Base-by-base conservation (phyloP, 768 basidiomycete genomes). In the Kwoniella shandongensis region DNA sequence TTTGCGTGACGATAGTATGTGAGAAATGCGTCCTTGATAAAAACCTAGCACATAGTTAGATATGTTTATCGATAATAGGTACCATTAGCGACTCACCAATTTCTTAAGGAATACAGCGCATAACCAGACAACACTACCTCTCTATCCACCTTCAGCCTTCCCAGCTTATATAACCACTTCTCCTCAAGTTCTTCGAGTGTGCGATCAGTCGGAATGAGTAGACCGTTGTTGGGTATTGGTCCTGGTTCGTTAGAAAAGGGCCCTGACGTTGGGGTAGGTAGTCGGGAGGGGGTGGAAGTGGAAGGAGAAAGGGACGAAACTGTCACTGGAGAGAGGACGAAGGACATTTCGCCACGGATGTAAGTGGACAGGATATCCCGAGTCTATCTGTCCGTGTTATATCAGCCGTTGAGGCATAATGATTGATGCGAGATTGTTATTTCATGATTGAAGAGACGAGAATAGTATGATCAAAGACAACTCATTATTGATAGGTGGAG, bases 1-100 rank as follows among this genome's bases (percentile, higher is more conserved):
- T 73, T 27, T 70, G 63, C n/a, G 68, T 70, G 18, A 70, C 69
- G 39, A 73, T 70, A 36, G 62, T 70, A 13, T 68, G 68, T 11
- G 63, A 67, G 63, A 65, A 72, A 40, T 72, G 70, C 5, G 65
- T 66, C 8, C 70, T 49, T 3, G 70, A 72, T 1, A 72, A 47
- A 44, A 61, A 66, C 69, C 69, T 71, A 36, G 18, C 29, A 4
- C 6, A 10, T 22, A 0, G 42, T 36, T 27, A 41, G 32, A 20
- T 2, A 42, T 17, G 18, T 49, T 10, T 6, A 40, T 25, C 20
- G 13, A 22, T 12, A 8, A 29, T 45, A 25, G 3, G 25, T 20
- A 8, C 23, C 20, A 46, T 41, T 44, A 39, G 18, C 25, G 23
- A 66, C 69, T 42, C 32, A 72, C 70, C 70, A 72, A 3, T 62